Base-by-base conservation (phyloP, 768 basidiomycete species). In the Tylopilus vinaceipallidus region DNA sequence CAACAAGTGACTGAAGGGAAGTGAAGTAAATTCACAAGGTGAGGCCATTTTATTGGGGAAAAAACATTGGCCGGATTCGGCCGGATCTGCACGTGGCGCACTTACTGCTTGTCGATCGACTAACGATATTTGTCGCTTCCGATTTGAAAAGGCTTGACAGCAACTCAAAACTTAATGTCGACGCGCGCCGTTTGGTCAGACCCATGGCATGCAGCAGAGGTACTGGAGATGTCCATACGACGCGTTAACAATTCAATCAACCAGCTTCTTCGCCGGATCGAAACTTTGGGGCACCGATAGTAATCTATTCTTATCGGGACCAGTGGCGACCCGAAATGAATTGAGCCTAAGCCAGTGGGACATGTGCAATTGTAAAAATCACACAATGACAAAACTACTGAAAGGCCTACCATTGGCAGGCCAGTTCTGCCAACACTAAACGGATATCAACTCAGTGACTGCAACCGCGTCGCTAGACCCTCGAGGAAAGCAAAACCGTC, bases 401-500 rank as follows among this genome's bases (percentile, higher is more conserved):
- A 32, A 32, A 14, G 7, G 12, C 32, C 27, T 24, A n/a, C 24
- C 13, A 16, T 23, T 40, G 47, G 16, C 24, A 30, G 35, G 12
- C 27, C 27, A 29, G 27, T 29, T 19, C 35, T 23, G 22, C 37
- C 36, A 39, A 34, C 17, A 35, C n/a, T 33, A 13, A 42, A 29
- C 19, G 9, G 29, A 34, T n/a, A 14, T 57, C 42, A 57, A 30
- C 45, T 47, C 49, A 70, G 36, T 8, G 41, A 69, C 55, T 68
- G 72, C 50, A 90, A 65, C 54, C 82, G 71, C 37, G 70, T 75
- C 3, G 82, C 77, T 38, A 88, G 61, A 32, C 80, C 80, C 45
- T 83, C 81, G 42, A 89, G 67, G 61, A 89, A 88, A 10, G 75
- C 75, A 58, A 88, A 77, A 32, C 85, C 86, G 57, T 88, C 84